These are phyloP conservation scores for Lineolata rhizophorae DNA, from an alignment of 495 filamentous ascomycete species.

Conservation along the genomic window DNA sequence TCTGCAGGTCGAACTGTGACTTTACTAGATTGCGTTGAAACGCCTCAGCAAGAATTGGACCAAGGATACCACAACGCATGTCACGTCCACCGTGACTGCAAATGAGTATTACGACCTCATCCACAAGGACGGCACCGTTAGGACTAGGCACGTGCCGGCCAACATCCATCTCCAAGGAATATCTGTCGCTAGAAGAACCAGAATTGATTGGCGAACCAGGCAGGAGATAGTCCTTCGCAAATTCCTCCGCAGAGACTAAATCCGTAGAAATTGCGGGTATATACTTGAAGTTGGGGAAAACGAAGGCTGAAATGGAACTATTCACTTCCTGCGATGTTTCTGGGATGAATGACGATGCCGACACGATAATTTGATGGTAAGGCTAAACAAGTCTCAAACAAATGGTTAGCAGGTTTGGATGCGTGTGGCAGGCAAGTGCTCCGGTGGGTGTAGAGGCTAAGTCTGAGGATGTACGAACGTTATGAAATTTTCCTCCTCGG, in stretches of 20 bases:
- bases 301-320: no score
- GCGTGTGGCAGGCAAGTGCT: no score
- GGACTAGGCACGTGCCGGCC: conserved; percentile 19
- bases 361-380: conserved; percentile 51
- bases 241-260: conserved; percentile 23
- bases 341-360: conserved; percentile 52
- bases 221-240: conserved; percentile 34
- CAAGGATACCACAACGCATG: conserved; percentile 56
- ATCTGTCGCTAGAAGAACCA: conserved; percentile 25
- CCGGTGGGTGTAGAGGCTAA: no score
- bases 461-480: no score
- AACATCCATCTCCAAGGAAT: conserved; percentile 14
- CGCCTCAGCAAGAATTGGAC: conserved; percentile 43
- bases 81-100: conserved; percentile 73
- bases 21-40: conserved; percentile 32
- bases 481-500: conserved; percentile 39
- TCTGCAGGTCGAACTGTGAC: conserved; percentile 11
- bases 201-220: conserved; percentile 39
- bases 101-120: conserved; percentile 52
- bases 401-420: no score
- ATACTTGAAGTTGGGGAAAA: conserved; percentile 63
- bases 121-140: conserved; percentile 27
- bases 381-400: no score
- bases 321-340: no score
- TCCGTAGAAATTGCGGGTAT: conserved; percentile 43